Evolutionary conservation across 1,284 basidiomycete species (phyloP).

Genomic region (Moniliella sp.): DNA sequence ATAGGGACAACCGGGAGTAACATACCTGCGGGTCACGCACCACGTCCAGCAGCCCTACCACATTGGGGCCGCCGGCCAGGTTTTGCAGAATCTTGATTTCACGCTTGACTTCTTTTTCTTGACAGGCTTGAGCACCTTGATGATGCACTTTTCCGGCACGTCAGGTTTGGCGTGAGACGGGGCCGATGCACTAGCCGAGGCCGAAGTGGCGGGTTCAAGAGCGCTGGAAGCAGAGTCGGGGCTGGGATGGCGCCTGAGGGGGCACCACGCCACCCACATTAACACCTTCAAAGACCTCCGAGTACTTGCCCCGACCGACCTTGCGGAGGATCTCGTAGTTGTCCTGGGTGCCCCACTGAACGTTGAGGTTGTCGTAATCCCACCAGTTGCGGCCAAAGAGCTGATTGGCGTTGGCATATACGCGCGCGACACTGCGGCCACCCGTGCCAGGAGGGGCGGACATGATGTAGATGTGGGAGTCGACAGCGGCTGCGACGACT

Average conservation of each 20-base stretch:
- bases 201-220: too few species aligned
- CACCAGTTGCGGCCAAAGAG: slow-evolving; percentile 42
- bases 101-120: slow-evolving; percentile 99
- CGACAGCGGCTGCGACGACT: too few species aligned
- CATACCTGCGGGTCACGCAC: slow-evolving; percentile 54
- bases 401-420: slow-evolving; percentile 44
- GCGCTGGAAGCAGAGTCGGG: too few species aligned
- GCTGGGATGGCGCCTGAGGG: too few species aligned
- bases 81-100: slow-evolving; percentile 98
- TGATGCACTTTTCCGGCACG: slow-evolving; percentile 66
- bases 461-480: too few species aligned
- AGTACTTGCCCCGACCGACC: slow-evolving; percentile 67
- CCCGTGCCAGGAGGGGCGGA: slow-evolving; percentile 2
- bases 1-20: too few species aligned
- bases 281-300: slow-evolving; percentile 75
- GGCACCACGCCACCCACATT: slow-evolving; percentile 54
- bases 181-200: too few species aligned
- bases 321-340: slow-evolving; percentile 95
- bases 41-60: slow-evolving; percentile 68
- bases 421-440: slow-evolving; percentile 35
- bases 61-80: slow-evolving; percentile 76
- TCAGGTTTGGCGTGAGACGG: slow-evolving; percentile 1
- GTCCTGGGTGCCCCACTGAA: slow-evolving; percentile 54
- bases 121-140: slow-evolving; percentile 94
- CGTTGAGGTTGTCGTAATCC: slow-evolving; percentile 42